Evolutionary conservation across 345 rosid species (phyloP), one percentile per base, ranked within the genome.

Genomic region (Corchorus olitorius): DNA sequence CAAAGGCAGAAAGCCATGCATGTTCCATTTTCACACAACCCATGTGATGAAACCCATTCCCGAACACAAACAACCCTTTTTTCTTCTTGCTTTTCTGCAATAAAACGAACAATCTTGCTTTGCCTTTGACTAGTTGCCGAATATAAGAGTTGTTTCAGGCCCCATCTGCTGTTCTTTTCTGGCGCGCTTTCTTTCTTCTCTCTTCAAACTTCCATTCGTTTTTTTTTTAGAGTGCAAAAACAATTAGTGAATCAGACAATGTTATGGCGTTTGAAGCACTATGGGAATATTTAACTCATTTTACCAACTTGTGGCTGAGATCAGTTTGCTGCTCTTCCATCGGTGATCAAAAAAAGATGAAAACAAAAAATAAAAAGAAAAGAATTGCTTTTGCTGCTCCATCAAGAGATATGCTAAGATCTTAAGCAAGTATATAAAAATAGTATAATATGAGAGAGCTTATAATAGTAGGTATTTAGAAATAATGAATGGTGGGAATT

Each of bases 41-140:
- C 88, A 81, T 85, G 86, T 85, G 87, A 76, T 69, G 17, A 75
- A 85, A 78, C 68, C 77, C 77, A 64, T 75, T 66, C 78, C 77
- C 49, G 1, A 63, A 69, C 77, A 80, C 73, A 53, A 75, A 80
- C 73, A 53, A 75, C 69, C 1, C 3, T 56, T 20, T 56, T 56
- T 59, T 22, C 11, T 11, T 22, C 7, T 8, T 56, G 50, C 50
- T 56, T 56, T 58, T 22, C 77, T 79, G 66, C 72, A 67, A 71
- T 66, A 33, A 65, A 67, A 70, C 56, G 53, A 72, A 75, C 84
- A 74, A 75, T 67, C 48, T 13, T 48, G 43, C 43, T 39, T 72
- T 64, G 60, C 14, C 52, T 35, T 72, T 64, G 60, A 19, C 52
- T 35, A 17, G 15, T 83, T 82, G 77, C 80, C 80, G 65, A 33